Base-by-base conservation (phyloP, 306 rosid genomes). In the Vigna trinervia region DNA sequence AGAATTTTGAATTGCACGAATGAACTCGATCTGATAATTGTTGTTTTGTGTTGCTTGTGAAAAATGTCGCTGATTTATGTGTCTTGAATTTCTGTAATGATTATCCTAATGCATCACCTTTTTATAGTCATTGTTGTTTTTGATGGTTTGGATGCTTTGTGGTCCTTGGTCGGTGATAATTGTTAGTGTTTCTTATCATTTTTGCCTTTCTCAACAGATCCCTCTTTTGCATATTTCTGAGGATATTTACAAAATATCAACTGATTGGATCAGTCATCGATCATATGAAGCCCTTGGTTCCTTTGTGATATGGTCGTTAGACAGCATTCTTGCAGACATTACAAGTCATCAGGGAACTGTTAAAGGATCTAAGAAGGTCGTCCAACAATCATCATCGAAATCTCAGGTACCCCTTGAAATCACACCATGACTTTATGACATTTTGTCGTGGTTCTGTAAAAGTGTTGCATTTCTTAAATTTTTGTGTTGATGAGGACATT, bases 191-290 rank as follows among this genome's bases (percentile, higher is more conserved):
- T 28, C 52, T 53, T 28, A 53, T 77, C 36, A 36, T 72, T 53
- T 53, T 78, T 76, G 32, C 65, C 74, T 74, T 28, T 61, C 45
- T n/a, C 46, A 47, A 58, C 81, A 92, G 95, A 82, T 88, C 57
- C 97, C 97, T 69, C 91, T 92, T 64, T 73, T 64, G 60, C 88
- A 88, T 75, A 77, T 90, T 76, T 79, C 97, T 28, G 91, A 85
- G 65, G 77, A 83, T 63, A 79, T 90, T 41, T 90, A 84, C 71
- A 90, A 85, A 87, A 69, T 75, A 82, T 88, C 93, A 5, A 75
- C 78, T 45, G 91, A 92, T 30, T 92, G 97, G 97, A 89, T 92
- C 53, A 30, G 87, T 71, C 76, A 81, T 61, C 83, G 79, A 51
- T 83, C 91, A 45, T 45, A 75, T 15, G 97, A 92, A 43, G 89